Evolutionary conservation across 2,329 filamentous ascomycete species (phyloP), one percentile per base, ranked within the genome.

Genomic region (Microsporum audouinii): DNA sequence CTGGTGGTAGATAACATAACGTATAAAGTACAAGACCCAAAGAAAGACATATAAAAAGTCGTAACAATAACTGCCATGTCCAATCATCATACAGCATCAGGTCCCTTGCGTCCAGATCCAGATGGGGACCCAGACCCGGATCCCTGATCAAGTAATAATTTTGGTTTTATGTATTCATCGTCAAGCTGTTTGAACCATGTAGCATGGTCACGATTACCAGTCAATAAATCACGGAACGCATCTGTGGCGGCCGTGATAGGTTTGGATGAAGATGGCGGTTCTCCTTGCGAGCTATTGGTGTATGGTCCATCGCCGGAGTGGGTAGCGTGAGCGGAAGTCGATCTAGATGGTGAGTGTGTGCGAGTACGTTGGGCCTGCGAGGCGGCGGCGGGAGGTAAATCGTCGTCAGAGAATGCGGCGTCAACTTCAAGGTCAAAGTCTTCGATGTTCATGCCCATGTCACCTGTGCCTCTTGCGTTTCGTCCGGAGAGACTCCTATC

Each of bases 151-250:
- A 97, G 81, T 65, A 97, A 75, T 60, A 97, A 76, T 71, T 87
- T 89, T 17, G 92, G 92, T 79, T 97, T 97, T 74, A 97, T 91
- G 72, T 91, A 96, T 63, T 91, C 90, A 74, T 99, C 94, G 72
- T 99, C 94, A 63, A 99, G 78, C 75, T 96, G 91, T 66, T 86
- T 86, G 74, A 99, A 95, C 76, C 95, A 84, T 53, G 88, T 90
- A 7, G 89, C 88, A 51, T 95, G 91, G 72, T 99, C 94, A 58
- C 95, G 90, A 0, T 88, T 83, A 0, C 85, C 84, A 31, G 82
- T 88, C 66, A 95, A 85, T 6, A 99, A 78, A 70, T 92, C 88
- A 61, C 86, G 85, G 62, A 96, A 84, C 0, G 91, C 88, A 34
- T 85, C 88, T 23, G 85, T 82, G 8, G 89, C 89, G 33, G 84